phyloP scores from a whole-genome alignment of 2,329 filamentous ascomycete species.

The Scedosporium dehoogii region DNA sequence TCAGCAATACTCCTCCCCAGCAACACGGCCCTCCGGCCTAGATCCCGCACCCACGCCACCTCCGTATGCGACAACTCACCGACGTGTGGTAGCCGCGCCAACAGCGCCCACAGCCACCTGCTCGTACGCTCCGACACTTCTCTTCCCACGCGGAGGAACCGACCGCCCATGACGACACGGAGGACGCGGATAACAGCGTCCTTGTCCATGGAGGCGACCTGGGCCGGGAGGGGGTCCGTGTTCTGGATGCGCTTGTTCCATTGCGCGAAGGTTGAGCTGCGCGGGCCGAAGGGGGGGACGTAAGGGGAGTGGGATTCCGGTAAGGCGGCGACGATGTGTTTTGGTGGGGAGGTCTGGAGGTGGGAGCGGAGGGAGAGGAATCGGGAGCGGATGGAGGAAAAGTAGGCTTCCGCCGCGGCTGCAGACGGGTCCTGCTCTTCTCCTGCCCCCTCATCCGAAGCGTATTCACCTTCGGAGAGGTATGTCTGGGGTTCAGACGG shows the following conservation, averaged over 20 bases:
- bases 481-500: constrained; percentile 26
- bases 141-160: constrained; percentile 50
- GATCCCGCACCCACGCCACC: constrained; percentile 64
- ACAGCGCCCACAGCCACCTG: constrained; percentile 75
- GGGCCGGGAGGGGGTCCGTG: constrained; percentile 47
- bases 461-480: constrained; percentile 18
- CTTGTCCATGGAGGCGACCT: constrained; percentile 56
- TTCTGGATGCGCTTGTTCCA: constrained; percentile 44
- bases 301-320: constrained; percentile 42
- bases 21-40: constrained; percentile 66
- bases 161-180: constrained; percentile 53
- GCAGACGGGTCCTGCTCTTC: constrained; percentile 17
- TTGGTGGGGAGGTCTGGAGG: constrained; percentile 46
- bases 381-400: constrained; percentile 51
- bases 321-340: constrained; percentile 41
- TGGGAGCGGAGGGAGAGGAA: constrained; percentile 55
- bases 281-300: constrained; percentile 42
- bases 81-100: constrained; percentile 63
- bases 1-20: constrained; percentile 45
- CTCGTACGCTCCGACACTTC: constrained; percentile 58
- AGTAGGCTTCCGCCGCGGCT: constrained; percentile 56
- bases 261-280: constrained; percentile 34
- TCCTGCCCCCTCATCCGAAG: no score
- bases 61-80: constrained; percentile 69
- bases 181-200: constrained; percentile 57